Evolutionary conservation across 1,139 yeast genomes (phyloP), one percentile per base, ranked within the genome.

Genomic region (Pichia sp.): DNA sequence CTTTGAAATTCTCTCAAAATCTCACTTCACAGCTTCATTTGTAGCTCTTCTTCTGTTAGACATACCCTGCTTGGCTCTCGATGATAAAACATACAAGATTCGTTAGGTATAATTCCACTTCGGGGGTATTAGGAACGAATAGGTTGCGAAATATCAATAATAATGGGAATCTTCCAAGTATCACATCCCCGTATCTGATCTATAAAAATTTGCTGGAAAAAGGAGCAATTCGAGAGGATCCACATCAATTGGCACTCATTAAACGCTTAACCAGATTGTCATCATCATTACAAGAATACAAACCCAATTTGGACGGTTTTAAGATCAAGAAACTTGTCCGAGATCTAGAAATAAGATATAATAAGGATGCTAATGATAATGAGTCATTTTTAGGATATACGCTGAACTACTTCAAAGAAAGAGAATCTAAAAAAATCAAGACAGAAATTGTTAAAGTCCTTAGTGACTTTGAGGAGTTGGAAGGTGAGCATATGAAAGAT

Each of bases 141-240:
- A 8, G 38, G 23, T 8, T 27, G 46, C 23, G 41, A 42, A 29
- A 39, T 44, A 41, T 39, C 33, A 4, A 8, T 33, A 16, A 40
- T 26, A 16, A 29, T n/a, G 1, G 31, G 36, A 27, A 33, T 48
- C 33, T 31, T 31, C 33, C 33, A 8, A 31, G 78, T 2, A 67
- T 82, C 16, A 81, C 88, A 0, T 90, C 83, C 57, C 90, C 92
- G 0, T 72, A 72, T 41, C 52, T 71, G 3, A 57, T 81, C 2
- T 83, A 83, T 55, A 78, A 76, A 50, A 16, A 16, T 16, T 2
- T 16, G 2, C 23, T 16, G 23, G 23, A 16, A 16, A 2, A 16
- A 16, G 23, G 23, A 16, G 23, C 23, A 16, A 16, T 16, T 16
- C 23, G 23, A 16, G 23, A 16, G 2, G 23, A 16, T 16, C 77